phyloP scores from a whole-genome alignment of 1,284 basidiomycete genomes.

The Marasmius sp. region DNA sequence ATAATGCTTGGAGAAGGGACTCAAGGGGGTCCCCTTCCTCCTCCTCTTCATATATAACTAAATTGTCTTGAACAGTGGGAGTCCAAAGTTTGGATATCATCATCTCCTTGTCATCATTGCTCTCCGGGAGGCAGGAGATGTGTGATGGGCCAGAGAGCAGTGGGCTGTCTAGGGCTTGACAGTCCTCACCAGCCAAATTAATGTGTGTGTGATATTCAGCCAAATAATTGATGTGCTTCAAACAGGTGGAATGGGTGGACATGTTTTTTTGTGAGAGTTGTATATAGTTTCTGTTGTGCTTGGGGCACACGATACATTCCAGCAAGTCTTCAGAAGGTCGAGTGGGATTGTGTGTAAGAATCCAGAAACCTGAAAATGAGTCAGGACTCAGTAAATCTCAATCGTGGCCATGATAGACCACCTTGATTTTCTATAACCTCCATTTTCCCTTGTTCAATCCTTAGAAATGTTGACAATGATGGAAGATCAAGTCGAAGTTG shows the following conservation, averaged over 20 bases:
- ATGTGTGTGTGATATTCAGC: background rate
- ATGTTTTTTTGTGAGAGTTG: background rate
- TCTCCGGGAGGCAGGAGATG: background rate
- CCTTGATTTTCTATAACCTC: background rate
- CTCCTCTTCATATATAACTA: background rate
- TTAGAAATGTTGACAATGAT: no score
- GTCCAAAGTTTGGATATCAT: background rate
- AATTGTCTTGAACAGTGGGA: background rate
- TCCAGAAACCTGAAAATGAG: no score
- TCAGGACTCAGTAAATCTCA: no score
- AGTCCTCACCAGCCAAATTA: background rate
- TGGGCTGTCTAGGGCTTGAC: background rate
- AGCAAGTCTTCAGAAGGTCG: background rate
- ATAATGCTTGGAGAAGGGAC: background rate
- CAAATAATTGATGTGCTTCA: background rate
- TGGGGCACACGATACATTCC: background rate
- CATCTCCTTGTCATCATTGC: background rate
- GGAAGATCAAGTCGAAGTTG: no score
- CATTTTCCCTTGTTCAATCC: no score
- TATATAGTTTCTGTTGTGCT: background rate
- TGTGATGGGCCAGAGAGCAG: background rate
- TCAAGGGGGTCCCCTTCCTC: background rate
- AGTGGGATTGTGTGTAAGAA: no score
- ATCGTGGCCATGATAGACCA: no score
- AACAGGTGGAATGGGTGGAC: background rate